phyloP scores from a whole-genome alignment of 2,329 filamentous ascomycete genomes.

The Curvularia lunata region DNA sequence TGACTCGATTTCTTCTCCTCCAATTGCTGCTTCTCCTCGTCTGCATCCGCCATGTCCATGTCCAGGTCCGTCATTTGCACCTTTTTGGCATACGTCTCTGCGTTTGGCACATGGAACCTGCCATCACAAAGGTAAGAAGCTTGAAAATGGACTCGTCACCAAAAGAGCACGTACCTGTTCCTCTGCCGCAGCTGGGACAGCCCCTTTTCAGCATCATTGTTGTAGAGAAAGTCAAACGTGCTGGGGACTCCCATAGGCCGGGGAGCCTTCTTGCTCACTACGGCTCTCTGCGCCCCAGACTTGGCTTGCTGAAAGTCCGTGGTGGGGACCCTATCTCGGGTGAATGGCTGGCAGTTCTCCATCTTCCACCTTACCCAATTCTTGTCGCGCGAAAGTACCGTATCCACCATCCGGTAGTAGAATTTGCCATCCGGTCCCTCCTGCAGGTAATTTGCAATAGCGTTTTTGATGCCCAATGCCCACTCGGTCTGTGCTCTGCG shows the following conservation, averaged over 20 bases:
- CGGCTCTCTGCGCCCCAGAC: constrained; percentile 67
- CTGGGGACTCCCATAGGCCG: constrained; percentile 53
- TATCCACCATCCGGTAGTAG: constrained; percentile 96
- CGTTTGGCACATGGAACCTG: constrained; percentile 72
- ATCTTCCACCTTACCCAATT: constrained; percentile 99
- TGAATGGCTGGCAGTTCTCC: constrained; percentile 88
- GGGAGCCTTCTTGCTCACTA: constrained; percentile 70
- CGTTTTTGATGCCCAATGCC: constrained; percentile 77
- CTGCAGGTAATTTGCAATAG: constrained; percentile 83
- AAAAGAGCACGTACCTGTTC: constrained; percentile 55
- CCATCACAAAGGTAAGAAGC: constrained; percentile 33
- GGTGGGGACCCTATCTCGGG: constrained; percentile 72
- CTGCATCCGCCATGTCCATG: constrained; percentile 76
- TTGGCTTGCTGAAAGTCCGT: constrained; percentile 74
- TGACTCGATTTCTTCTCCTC: constrained; percentile 82
- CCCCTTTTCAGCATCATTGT: constrained; percentile 65
- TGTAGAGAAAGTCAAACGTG: constrained; percentile 70
- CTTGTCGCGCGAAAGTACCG: constrained; percentile 92
- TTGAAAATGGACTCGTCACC: constrained; percentile 9
- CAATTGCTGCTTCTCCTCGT: constrained; percentile 64
- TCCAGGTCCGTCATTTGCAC: constrained; percentile 85
- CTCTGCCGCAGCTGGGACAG: constrained; percentile 73
- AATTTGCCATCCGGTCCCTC: constrained; percentile 84
- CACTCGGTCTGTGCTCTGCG: constrained; percentile 71
- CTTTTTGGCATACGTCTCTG: constrained; percentile 72